A percentile compares a stretch with the other conserved stretches of the same genome.
Evolutionary conservation across 305 asterid species (phyloP).

Genomic region (Fraxinus velutina): DNA sequence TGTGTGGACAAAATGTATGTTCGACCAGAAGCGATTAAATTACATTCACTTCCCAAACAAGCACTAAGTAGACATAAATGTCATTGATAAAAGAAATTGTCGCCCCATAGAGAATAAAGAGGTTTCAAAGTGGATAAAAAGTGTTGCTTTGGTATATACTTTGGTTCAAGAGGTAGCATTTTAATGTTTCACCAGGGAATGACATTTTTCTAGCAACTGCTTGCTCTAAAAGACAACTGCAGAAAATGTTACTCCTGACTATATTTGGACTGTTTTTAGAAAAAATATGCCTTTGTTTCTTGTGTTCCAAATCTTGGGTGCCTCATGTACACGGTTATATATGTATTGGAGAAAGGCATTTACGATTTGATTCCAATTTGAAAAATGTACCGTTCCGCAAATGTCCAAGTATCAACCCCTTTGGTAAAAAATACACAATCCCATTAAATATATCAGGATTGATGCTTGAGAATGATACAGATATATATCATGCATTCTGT

Average conservation of each 20-base stretch:
- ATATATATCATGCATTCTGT: neutral
- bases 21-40: neutral
- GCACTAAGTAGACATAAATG: neutral
- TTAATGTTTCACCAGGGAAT: neutral
- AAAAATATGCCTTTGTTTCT: neutral
- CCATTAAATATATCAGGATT: neutral
- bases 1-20: neutral
- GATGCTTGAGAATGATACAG: neutral
- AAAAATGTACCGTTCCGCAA: neutral
- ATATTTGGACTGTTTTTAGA: neutral
- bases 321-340: neutral
- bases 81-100: neutral
- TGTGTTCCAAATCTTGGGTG: neutral
- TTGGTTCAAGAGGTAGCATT: neutral
- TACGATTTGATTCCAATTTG: neutral
- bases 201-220: neutral
- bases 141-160: neutral
- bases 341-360: neutral
- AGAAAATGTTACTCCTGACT: neutral
- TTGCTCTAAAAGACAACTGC: neutral
- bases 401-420: neutral
- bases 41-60: neutral
- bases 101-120: neutral
- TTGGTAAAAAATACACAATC: neutral
- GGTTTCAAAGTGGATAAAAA: neutral